phyloP scores from a whole-genome alignment of 306 rosid species.

The Rubus idaeus region DNA sequence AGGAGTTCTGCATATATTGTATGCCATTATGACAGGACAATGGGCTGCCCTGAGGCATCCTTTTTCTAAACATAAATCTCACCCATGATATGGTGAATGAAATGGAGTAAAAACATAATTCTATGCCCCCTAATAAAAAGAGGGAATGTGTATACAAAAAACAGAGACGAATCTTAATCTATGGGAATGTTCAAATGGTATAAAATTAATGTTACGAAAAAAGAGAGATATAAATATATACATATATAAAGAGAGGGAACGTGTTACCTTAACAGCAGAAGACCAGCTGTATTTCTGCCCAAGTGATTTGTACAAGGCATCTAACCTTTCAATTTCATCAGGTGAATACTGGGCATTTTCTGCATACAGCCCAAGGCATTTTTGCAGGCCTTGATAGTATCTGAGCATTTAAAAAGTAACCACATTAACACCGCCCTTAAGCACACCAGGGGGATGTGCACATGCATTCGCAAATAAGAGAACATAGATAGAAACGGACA shows the following conservation, averaged over 20 bases:
- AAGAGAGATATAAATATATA: not conserved
- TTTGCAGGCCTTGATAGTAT: conserved; percentile 92
- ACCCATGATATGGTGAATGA: not conserved
- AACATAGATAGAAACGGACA: not conserved
- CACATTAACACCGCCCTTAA: conserved; percentile 13
- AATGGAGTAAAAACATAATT: not conserved
- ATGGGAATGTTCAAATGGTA: not conserved
- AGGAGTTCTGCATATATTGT: too few species aligned
- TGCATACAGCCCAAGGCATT: conserved; percentile 74
- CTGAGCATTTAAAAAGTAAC: conserved; percentile 41
- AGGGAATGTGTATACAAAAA: not conserved
- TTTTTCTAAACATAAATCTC: not conserved
- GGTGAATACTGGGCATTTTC: conserved; percentile 62
- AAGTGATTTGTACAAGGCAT: conserved; percentile 70
- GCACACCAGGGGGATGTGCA: not conserved
- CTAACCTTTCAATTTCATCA: conserved; percentile 69
- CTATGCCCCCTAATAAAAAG: not conserved
- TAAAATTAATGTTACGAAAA: not conserved
- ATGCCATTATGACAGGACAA: not conserved
- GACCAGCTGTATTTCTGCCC: conserved; percentile 81
- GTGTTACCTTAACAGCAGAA: conserved; percentile 83
- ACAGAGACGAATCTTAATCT: not conserved
- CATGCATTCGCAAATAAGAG: conserved; percentile 4
- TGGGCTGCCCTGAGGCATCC: not conserved
- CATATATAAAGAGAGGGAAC: not conserved